A percentile compares a stretch with the other conserved stretches of the same genome.
Conservation (phyloP, 768 basidiomycete genomes). For the Termitomyces sp. region DNA sequence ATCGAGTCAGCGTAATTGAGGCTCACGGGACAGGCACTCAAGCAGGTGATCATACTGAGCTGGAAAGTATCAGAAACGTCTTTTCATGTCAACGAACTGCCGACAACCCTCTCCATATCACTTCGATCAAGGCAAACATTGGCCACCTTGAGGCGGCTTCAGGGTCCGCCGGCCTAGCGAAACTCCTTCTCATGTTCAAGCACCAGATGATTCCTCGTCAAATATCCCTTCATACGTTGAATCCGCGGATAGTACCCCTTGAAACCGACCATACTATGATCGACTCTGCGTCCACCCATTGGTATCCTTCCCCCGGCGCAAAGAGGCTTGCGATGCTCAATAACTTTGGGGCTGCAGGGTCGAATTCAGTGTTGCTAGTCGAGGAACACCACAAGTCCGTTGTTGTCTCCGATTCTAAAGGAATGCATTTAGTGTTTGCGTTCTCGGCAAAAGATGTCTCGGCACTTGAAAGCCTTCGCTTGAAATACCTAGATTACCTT, state of each 20-base stretch:
- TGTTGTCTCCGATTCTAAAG: not conserved
- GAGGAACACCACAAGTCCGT: slow-evolving; percentile 36
- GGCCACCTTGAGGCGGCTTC: slow-evolving; percentile 76
- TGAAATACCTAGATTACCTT: slow-evolving; percentile 44
- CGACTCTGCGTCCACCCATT: slow-evolving; percentile 29
- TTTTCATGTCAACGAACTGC: slow-evolving; percentile 36
- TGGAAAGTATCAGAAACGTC: slow-evolving; percentile 54
- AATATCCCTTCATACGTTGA: slow-evolving; percentile 51
- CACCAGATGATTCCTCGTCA: slow-evolving; percentile 51
- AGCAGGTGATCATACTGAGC: slow-evolving; percentile 62
- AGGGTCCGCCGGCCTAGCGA: slow-evolving; percentile 65
- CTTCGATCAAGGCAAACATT: slow-evolving; percentile 68
- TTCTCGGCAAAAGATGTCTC: slow-evolving; percentile 52
- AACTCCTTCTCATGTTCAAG: slow-evolving; percentile 63
- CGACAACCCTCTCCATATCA: slow-evolving; percentile 53
- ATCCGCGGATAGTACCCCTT: slow-evolving; percentile 48
- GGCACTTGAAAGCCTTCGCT: slow-evolving; percentile 43
- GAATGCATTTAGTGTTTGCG: slow-evolving; percentile 40
- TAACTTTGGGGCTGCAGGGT: slow-evolving; percentile 74
- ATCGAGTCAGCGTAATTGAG: slow-evolving; percentile 56
- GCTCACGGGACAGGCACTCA: slow-evolving; percentile 74
- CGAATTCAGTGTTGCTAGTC: slow-evolving; percentile 56
- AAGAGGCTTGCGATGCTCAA: slow-evolving; percentile 57
- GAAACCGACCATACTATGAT: slow-evolving; percentile 45
- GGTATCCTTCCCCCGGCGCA: slow-evolving; percentile 31